Evolutionary conservation across 352 stramenopile genomes (phyloP).

Genomic region (Globisporangium alternatum): DNA sequence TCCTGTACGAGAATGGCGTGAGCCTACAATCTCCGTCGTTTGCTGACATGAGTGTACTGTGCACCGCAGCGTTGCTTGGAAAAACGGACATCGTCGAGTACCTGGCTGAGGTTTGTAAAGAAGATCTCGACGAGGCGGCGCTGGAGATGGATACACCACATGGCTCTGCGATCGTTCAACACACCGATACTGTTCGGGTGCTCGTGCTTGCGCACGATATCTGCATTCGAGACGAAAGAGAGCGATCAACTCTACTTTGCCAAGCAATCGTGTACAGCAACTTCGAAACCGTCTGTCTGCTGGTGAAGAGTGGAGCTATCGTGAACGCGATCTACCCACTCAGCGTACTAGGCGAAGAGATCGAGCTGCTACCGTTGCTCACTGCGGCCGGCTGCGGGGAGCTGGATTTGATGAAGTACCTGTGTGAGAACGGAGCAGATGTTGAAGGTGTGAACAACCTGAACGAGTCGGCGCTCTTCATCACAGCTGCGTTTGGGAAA

Average conservation of each 20-base stretch:
- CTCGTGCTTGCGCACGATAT: background rate
- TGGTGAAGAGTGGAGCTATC: background rate
- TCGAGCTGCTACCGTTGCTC: background rate
- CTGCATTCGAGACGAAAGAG: background rate
- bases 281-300: background rate
- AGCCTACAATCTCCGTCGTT: background rate
- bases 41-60: background rate
- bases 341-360: background rate
- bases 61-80: background rate
- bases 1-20: background rate
- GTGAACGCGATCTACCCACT: background rate
- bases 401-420: background rate
- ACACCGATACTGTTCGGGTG: background rate
- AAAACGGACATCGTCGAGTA: conserved; percentile 2
- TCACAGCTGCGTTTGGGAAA: background rate
- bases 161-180: no score
- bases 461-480: conserved; percentile 9
- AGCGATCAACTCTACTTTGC: background rate
- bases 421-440: conserved; percentile 3
- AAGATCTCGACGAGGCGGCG: background rate
- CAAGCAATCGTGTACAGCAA: background rate
- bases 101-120: background rate
- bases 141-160: no score
- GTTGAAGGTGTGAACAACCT: conserved; percentile 1
- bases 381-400: background rate